Conservation (phyloP, 2,329 filamentous ascomycete species). For the Grosmannia penicillata region DNA sequence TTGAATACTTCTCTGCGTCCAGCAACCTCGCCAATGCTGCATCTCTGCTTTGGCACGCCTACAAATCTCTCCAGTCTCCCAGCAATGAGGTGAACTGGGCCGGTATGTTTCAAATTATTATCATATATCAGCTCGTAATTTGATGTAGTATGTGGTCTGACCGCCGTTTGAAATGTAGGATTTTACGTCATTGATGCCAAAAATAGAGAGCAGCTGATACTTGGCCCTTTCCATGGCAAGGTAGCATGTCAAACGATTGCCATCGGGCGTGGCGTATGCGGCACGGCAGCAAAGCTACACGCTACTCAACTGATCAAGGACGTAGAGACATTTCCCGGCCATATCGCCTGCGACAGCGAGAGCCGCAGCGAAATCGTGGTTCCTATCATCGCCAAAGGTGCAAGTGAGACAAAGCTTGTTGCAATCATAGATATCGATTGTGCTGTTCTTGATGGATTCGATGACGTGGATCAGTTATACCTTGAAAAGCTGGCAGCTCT, state of each 20-base stretch:
- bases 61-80: constrained; percentile 54
- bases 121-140: neutral
- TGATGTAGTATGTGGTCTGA: neutral
- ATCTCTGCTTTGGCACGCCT: constrained; percentile 66
- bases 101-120: constrained; percentile 23
- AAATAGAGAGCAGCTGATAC: constrained; percentile 39
- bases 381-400: constrained; percentile 36
- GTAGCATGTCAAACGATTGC: constrained; percentile 65
- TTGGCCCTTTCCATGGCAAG: constrained; percentile 70
- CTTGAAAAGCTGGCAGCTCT: constrained; percentile 52
- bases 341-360: constrained; percentile 68
- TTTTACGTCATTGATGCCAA: constrained; percentile 53
- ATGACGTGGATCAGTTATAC: constrained; percentile 48
- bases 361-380: constrained; percentile 73
- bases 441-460: constrained; percentile 49
- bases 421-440: constrained; percentile 75
- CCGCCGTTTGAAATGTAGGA: constrained; percentile 24
- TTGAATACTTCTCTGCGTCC: constrained; percentile 1
- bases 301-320: constrained; percentile 54
- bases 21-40: constrained; percentile 68
- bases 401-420: constrained; percentile 10
- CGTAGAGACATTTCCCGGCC: constrained; percentile 61
- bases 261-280: constrained; percentile 63
- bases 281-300: constrained; percentile 45
- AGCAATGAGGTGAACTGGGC: constrained; percentile 64